These are phyloP conservation scores for Atkinsonella texensis DNA, from an alignment of 2,329 filamentous ascomycete species.

Conservation along the genomic window DNA sequence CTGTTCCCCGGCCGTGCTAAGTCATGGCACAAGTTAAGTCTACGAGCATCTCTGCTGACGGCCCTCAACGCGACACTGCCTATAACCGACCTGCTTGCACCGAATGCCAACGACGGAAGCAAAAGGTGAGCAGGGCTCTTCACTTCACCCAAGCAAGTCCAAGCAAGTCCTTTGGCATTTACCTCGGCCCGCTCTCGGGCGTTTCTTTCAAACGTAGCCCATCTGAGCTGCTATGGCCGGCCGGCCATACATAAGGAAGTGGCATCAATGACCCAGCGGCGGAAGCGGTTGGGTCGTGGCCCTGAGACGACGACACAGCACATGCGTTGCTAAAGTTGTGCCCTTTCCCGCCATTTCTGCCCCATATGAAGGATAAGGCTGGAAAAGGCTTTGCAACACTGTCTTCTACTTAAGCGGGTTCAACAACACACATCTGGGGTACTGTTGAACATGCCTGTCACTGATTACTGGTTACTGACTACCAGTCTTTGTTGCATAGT, in stretches of 20 bases:
- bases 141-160: not conserved
- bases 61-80: slow-evolving; percentile 4
- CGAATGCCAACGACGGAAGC: slow-evolving; percentile 29
- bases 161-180: no score
- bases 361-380: no score
- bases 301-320: no score
- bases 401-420: not conserved
- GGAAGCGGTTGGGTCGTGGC: no score
- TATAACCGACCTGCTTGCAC: slow-evolving; percentile 27
- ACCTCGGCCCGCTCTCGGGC: no score
- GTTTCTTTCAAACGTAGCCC: no score
- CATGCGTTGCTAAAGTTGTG: no score
- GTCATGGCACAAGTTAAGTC: not conserved
- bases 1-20: not conserved
- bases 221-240: no score
- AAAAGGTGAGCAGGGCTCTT: slow-evolving; percentile 18
- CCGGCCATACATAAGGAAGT: no score
- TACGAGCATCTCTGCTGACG: not conserved
- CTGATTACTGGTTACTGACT: not conserved
- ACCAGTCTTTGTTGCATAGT: slow-evolving; percentile 10
- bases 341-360: no score
- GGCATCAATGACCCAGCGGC: no score
- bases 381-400: no score
- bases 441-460: not conserved
- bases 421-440: not conserved